These are phyloP conservation scores for Psilocybe mexicana DNA, from an alignment of 1,284 basidiomycete species.

Conservation along the genomic window DNA sequence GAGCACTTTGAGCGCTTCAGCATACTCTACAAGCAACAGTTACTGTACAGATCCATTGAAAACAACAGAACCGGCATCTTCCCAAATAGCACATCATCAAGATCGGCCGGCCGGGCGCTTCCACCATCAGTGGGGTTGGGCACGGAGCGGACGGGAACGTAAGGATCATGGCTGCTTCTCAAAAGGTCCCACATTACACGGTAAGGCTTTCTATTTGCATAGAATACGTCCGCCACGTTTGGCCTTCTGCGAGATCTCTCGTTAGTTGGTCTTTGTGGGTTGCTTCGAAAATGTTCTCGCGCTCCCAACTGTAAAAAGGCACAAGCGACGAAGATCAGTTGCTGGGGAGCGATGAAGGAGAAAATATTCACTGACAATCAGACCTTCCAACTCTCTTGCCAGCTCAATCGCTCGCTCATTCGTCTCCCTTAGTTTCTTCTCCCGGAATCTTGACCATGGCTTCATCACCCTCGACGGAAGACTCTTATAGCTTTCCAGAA, in stretches of 20 bases:
- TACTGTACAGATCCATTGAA: too few relatives aligned
- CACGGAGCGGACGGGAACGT: background rate
- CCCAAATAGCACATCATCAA: too few relatives aligned
- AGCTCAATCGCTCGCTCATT: background rate
- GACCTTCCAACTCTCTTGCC: background rate
- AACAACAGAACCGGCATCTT: too few relatives aligned
- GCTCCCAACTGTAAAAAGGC: background rate
- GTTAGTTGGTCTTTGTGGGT: background rate
- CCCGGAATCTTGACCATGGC: background rate
- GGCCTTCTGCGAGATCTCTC: background rate
- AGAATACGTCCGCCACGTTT: background rate
- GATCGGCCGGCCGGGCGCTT: too few relatives aligned
- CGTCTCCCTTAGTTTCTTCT: background rate
- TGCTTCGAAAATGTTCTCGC: background rate
- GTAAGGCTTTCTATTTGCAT: background rate
- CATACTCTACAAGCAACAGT: too few relatives aligned
- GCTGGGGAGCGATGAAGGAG: background rate
- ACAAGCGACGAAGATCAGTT: background rate
- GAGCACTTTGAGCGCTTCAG: too few relatives aligned
- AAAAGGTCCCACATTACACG: background rate
- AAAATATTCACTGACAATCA: background rate
- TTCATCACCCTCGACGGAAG: background rate
- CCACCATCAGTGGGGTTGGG: too few relatives aligned
- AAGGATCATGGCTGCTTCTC: background rate
- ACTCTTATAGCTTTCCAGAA: background rate